Conservation (phyloP, 2,329 filamentous ascomycete genomes). For the Ophiostoma ips region DNA sequence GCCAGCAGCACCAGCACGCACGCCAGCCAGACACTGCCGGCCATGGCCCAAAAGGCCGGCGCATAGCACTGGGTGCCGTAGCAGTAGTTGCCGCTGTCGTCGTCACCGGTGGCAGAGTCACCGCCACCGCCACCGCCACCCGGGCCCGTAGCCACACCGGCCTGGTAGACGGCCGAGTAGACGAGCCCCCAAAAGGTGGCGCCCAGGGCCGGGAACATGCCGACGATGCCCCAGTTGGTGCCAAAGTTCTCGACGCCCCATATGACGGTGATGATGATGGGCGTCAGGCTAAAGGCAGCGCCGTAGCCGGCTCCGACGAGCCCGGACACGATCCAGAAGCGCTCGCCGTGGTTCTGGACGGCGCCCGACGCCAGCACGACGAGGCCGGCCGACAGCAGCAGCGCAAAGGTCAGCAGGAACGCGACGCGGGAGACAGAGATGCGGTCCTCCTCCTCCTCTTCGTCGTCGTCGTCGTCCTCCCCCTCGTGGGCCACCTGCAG, state of each 20-base stretch:
- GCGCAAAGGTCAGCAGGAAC: slow-evolving; percentile 63
- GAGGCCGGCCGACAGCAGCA: slow-evolving; percentile 63
- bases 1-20: slow-evolving; percentile 60
- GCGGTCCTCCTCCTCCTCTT: slow-evolving; percentile 21
- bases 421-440: slow-evolving; percentile 57
- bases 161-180: slow-evolving; percentile 73
- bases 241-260: slow-evolving; percentile 99
- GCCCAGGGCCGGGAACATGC: slow-evolving; percentile 77
- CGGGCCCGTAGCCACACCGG: slow-evolving; percentile 35
- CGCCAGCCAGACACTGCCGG: slow-evolving; percentile 63
- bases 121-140: no score
- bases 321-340: slow-evolving; percentile 76
- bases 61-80: slow-evolving; percentile 74
- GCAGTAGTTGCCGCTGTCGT: slow-evolving; percentile 48
- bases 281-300: slow-evolving; percentile 75
- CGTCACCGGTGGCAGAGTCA: slow-evolving; percentile 19
- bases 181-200: slow-evolving; percentile 81
- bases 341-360: slow-evolving; percentile 58
- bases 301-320: slow-evolving; percentile 86
- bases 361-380: slow-evolving; percentile 62
- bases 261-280: slow-evolving; percentile 89
- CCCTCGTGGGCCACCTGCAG: slow-evolving; percentile 28
- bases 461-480: background rate
- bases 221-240: slow-evolving; percentile 93
- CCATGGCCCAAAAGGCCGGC: slow-evolving; percentile 74